Evolutionary conservation across 495 filamentous ascomycete genomes (phyloP), one percentile per base, ranked within the genome.

Genomic region (Chaetomium fimeti): DNA sequence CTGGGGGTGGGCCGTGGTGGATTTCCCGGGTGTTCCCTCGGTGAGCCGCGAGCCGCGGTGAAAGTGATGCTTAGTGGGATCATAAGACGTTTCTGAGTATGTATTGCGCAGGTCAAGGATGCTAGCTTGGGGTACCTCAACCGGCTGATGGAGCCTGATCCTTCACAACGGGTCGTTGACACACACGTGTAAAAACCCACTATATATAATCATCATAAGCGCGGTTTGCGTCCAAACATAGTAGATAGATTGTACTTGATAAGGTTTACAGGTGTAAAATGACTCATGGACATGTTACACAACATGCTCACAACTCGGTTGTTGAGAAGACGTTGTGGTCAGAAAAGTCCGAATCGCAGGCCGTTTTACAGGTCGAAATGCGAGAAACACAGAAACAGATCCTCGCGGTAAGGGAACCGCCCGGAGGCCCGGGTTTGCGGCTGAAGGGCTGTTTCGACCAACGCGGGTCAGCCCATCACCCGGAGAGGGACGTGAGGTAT

Each of bases 131-230:
- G 49, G 24, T 18, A 28, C 25, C 13, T 16, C 24, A 52, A 24
- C 49, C 49, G 13, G 5, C 12, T 18, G 5, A 36, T 6, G 52
- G 28, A 20, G 52, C 52, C 6, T 18, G 16, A 32, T 54, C 52
- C 52, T 36, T n/a, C 52, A 36, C 13, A 20, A 18, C 52, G 52
- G 52, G 52, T 20, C 28, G 28, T 9, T 36, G 28, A 54, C 52
- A 54, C 52, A 54, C 52, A 54, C 52, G 52, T 54, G 28, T 54
- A 20, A 20, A 7, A 20, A 36, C 28, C 28, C 52, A 54, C 52
- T 32, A n/a, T 16, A 36, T 3, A 28, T 27, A 6, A 43, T 43
- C 40, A 16, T 43, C 15, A 43, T 15, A 13, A 11, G 40, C 16
- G 40, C 2, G 16, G 18, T 1, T 5, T 43, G 2, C 18, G 40